These are phyloP conservation scores for Neoboletus magnificus DNA, from an alignment of 768 basidiomycete genomes.

Conservation along the genomic window DNA sequence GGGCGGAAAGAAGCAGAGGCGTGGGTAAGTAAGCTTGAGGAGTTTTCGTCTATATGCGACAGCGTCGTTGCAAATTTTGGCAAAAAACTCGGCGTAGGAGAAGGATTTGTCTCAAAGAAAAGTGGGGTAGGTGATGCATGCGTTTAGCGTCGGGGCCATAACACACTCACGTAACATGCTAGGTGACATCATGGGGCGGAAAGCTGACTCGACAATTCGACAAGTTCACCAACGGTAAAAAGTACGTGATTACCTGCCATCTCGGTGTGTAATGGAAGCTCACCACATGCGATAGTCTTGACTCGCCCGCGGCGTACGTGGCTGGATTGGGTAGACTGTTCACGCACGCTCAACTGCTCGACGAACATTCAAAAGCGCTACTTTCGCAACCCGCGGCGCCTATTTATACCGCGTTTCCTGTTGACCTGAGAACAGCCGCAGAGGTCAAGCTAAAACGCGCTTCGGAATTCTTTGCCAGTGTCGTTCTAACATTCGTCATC, in stretches of 20 bases:
- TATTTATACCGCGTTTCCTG: conserved; percentile 67
- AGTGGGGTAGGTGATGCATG: conserved; percentile 44
- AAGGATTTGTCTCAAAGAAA: conserved; percentile 83
- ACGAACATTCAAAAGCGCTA: conserved; percentile 80
- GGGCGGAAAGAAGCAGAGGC: conserved; percentile 74
- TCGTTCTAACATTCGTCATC: conserved; percentile 86
- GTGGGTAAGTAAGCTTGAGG: conserved; percentile 77
- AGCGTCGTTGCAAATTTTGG: conserved; percentile 77
- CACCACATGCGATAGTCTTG: conserved; percentile 51
- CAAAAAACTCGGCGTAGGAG: conserved; percentile 85
- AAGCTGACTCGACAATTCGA: conserved; percentile 73
- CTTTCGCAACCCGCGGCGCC: conserved; percentile 63
- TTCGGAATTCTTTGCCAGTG: conserved; percentile 90
- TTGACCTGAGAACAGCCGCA: conserved; percentile 57
- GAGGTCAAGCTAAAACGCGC: conserved; percentile 75
- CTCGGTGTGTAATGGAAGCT: conserved; percentile 12
- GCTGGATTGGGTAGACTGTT: conserved; percentile 74
- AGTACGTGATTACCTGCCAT: conserved; percentile 46
- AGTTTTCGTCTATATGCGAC: conserved; percentile 76
- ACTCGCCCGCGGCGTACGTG: conserved; percentile 85
- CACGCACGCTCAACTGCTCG: conserved; percentile 70
- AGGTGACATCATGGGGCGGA: conserved; percentile 66
- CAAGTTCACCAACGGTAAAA: conserved; percentile 86
- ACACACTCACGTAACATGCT: conserved; percentile 9
- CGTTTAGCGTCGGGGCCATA: neutral